Evolutionary conservation across 2,329 filamentous ascomycete genomes (phyloP), one percentile per base, ranked within the genome.

Genomic region (Calycina herbarum): DNA sequence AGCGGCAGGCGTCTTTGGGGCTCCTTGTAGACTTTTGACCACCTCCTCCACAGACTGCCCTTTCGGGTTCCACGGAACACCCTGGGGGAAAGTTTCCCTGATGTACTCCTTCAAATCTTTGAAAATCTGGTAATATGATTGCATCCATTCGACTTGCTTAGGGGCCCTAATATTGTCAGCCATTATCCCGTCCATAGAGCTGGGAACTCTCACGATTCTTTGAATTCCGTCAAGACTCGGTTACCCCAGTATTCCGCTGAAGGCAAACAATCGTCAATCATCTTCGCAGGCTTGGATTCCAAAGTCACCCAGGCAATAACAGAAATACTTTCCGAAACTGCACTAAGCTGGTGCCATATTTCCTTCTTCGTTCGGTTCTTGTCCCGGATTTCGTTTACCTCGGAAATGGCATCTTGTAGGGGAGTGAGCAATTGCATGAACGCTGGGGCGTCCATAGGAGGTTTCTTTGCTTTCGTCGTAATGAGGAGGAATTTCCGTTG

Each of bases 211-310:
- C 77, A 90, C 88, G 87, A 90, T 69, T 91, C 94, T 80, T 96
- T 97, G 78, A 91, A 89, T 73, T 96, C 91, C 80, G 93, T 96
- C 72, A 98, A 81, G 45, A 99, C 92, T 72, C 94, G 88, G 81
- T 99, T 98, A 40, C 95, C 95, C 73, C 92, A 97, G 81, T 96
- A 96, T 77, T 98, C 90, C 51, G 94, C 92, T 61, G 93, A 90
- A 35, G 89, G 89, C 24, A 96, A 83, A 66, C 89, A 89, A 72
- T 97, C 94, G 58, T 89, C 89, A 58, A 98, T 90, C 73, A 94
- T 92, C 75, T 95, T 94, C 69, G 86, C 89, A 1, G 95, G 95
- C 76, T 93, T 93, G 69, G 82, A 85, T 62, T 96, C 91, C 59
- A 95, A 86, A 0, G 90, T 91, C 65, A 98, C 91, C 95, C 95